These are phyloP conservation scores for Solanum pennellii DNA, from an alignment of 257 asterid genomes.

Conservation along the genomic window DNA sequence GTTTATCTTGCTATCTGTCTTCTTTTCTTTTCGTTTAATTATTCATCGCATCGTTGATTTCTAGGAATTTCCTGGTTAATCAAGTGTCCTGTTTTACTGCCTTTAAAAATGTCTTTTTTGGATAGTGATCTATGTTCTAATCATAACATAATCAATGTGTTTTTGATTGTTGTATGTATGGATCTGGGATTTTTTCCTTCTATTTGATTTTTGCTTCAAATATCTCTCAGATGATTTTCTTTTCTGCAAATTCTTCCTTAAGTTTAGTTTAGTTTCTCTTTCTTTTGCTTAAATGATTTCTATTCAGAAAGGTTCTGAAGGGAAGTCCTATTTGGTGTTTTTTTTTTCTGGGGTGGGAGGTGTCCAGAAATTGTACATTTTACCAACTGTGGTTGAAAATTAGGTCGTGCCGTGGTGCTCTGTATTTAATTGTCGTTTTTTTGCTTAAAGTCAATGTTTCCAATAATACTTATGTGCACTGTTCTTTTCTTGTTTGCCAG, in stretches of 20 bases:
- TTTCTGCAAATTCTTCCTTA: neutral
- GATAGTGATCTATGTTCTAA: neutral
- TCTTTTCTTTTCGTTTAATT: neutral
- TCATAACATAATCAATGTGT: neutral
- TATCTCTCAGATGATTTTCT: neutral
- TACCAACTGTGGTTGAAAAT: neutral
- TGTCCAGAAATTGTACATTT: neutral
- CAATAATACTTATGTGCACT: neutral
- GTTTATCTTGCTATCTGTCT: neutral
- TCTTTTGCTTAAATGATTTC: neutral
- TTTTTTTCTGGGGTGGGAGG: neutral
- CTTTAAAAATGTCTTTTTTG: neutral
- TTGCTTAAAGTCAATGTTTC: neutral
- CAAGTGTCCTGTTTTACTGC: neutral
- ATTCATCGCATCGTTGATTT: neutral
- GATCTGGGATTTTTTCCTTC: neutral
- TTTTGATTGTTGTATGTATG: neutral
- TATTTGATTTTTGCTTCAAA: neutral
- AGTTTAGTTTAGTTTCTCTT: neutral
- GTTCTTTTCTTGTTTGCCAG: neutral
- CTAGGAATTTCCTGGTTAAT: neutral
- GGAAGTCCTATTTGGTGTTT: neutral
- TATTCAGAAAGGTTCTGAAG: neutral
- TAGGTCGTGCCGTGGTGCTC: neutral
- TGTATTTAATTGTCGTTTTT: neutral